These are phyloP conservation scores for Drechslerella coelobrocha DNA, from an alignment of 2,329 filamentous ascomycete species.

Conservation along the genomic window DNA sequence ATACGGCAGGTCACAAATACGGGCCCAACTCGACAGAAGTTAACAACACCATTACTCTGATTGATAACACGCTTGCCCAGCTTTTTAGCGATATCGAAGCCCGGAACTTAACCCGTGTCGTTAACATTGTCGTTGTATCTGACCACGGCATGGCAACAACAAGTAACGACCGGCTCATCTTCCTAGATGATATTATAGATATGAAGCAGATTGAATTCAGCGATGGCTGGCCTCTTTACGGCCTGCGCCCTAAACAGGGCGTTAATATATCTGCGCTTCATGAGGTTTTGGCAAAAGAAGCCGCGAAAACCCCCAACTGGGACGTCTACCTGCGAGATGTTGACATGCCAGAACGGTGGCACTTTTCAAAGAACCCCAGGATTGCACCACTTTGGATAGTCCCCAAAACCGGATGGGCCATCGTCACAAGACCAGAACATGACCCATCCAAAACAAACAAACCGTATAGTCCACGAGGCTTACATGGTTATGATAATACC, in stretches of 20 bases:
- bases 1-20: conserved; percentile 82
- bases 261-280: conserved; percentile 73
- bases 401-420: conserved; percentile 89
- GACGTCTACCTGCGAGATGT: conserved; percentile 86
- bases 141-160: conserved; percentile 99
- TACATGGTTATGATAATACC: conserved; percentile 95
- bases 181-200: conserved; percentile 88
- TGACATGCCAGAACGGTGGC: conserved; percentile 90
- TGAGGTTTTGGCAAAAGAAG: conserved; percentile 59
- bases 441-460: conserved; percentile 69
- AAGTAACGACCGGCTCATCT: conserved; percentile 77
- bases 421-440: conserved; percentile 81
- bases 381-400: conserved; percentile 96
- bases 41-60: conserved; percentile 74
- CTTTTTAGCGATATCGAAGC: conserved; percentile 77
- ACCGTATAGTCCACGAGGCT: conserved; percentile 76
- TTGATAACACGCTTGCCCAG: conserved; percentile 79
- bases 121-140: conserved; percentile 94
- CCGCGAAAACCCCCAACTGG: conserved; percentile 70
- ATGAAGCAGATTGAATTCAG: conserved; percentile 77
- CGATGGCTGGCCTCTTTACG: conserved; percentile 93
- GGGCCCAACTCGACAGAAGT: conserved; percentile 97
- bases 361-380: conserved; percentile 84
- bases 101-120: conserved; percentile 84
- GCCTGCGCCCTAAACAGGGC: conserved; percentile 74